Evolutionary conservation across 176 grass and related monocot genomes (phyloP), one percentile per base, ranked within the genome.

Genomic region (Chrysopogon serrulatus): DNA sequence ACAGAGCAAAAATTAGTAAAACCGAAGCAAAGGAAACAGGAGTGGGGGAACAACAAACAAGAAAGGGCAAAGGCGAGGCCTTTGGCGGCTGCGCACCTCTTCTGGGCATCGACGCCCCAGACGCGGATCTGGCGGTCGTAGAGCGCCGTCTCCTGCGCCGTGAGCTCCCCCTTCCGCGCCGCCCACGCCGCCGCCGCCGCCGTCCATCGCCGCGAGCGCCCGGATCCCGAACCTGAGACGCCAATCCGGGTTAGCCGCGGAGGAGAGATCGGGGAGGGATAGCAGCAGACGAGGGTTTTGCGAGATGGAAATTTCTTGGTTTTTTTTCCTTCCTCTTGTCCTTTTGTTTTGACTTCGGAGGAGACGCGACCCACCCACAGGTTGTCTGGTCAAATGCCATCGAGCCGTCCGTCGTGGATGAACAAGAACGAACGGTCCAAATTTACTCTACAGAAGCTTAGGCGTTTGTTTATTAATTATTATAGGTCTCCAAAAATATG

Each of bases 61-160:
- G 23, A 32, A 19, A 31, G 40, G 34, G 31, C 30, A 32, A 78
- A 40, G 13, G 4, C 4, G 28, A 64, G 76, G 1, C 23, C 15
- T 48, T 28, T 12, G 2, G 24, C 7, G 19, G 68, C 23, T 14
- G 10, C 9, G 48, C 62, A 98, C 96, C 93, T 95, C 85, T 99
- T 99, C 86, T 99, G 96, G 62, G 96, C 96, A 56, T 99, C 91
- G 62, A 99, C 91, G 71, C 96, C 96, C 96, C 96, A 99, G 8
- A 96, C 96, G 60, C 96, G 90, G 78, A 97, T 97, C 86, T 99
- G 96, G 68, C 96, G 96, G 74, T 99, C 95, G 86, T 99, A 99
- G 48, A 99, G 87, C 49, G 93, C 96, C 13, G 96, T 99, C 78
- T 99, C 87, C 82, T 99, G 91, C 60, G 92, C 95, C 70, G 95